Evolutionary conservation across 2,329 filamentous ascomycete species (phyloP).

Genomic region (Aspergillus pseudoglaucus): DNA sequence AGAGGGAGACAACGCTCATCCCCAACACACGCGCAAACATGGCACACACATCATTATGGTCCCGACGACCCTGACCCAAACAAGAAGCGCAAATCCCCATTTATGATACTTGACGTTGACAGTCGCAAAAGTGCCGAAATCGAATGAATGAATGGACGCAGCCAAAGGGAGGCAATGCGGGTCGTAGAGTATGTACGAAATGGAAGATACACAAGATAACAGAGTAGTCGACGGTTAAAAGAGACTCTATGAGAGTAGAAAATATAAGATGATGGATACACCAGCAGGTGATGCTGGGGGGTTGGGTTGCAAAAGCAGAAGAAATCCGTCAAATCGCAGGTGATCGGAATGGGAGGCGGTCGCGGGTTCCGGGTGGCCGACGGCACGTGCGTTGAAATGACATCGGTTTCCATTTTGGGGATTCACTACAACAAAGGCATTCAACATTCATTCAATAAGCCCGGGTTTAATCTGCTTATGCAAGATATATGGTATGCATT

Average conservation of each 20-base stretch:
- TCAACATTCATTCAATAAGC: not conserved
- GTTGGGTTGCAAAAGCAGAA: not conserved
- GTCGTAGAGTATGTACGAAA: slow-evolving; percentile 14
- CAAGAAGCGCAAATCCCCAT: slow-evolving; percentile 43
- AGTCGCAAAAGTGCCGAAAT: slow-evolving; percentile 2
- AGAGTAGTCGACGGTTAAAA: slow-evolving; percentile 15
- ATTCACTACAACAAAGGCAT: not conserved
- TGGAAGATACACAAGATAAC: slow-evolving; percentile 7
- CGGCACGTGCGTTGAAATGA: not conserved
- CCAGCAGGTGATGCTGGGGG: not conserved
- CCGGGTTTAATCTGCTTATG: not conserved
- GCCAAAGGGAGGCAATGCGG: slow-evolving; percentile 18
- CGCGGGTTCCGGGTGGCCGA: not conserved
- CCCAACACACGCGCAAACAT: not conserved
- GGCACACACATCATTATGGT: slow-evolving; percentile 30
- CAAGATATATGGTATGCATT: not conserved
- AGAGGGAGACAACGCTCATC: not conserved
- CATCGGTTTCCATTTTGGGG: not conserved
- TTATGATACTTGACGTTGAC: slow-evolving; percentile 12
- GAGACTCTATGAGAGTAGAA: not conserved
- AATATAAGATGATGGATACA: not conserved
- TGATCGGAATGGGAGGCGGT: not conserved
- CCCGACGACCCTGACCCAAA: slow-evolving; percentile 33
- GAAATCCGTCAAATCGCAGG: not conserved
- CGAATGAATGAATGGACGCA: slow-evolving; percentile 7